Evolutionary conservation across 805 yeast species (phyloP).

Genomic region (Candida anglica): DNA sequence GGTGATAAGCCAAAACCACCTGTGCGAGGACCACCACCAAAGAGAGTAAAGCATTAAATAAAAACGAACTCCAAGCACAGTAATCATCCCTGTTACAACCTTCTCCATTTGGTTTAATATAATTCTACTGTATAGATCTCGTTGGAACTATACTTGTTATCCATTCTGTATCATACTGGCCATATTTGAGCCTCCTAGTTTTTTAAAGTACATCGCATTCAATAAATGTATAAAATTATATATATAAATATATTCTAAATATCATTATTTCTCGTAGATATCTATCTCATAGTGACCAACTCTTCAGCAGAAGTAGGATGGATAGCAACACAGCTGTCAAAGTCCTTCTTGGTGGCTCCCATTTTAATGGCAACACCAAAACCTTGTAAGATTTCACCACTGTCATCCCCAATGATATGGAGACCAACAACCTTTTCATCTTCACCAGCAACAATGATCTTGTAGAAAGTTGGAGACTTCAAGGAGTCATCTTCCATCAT

Average conservation of each 20-base stretch:
- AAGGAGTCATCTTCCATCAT: conserved; percentile 59
- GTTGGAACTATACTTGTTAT: no score
- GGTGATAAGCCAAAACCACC: conserved; percentile 68
- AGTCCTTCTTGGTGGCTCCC: conserved; percentile 98
- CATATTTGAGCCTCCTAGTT: no score
- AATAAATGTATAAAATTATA: no score
- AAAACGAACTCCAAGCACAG: no score
- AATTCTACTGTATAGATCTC: neutral
- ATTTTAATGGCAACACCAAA: conserved; percentile 97
- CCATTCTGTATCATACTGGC: no score
- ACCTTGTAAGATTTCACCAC: conserved; percentile 94
- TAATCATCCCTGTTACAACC: no score
- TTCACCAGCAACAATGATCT: conserved; percentile 70
- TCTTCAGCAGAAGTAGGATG: conserved; percentile 99
- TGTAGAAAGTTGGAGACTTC: conserved; percentile 86
- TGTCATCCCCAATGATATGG: conserved; percentile 86
- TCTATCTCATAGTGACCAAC: conserved; percentile 69
- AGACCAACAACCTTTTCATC: conserved; percentile 94
- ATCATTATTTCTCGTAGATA: no score
- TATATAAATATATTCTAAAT: no score
- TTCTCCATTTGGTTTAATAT: neutral
- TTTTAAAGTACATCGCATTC: no score
- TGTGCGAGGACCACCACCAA: conserved; percentile 56
- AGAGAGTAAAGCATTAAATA: conserved; percentile 12
- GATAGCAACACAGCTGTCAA: conserved; percentile 94